phyloP scores from a whole-genome alignment of 371 early-diverging fungal species.

The Rhizomucor pusillus region DNA sequence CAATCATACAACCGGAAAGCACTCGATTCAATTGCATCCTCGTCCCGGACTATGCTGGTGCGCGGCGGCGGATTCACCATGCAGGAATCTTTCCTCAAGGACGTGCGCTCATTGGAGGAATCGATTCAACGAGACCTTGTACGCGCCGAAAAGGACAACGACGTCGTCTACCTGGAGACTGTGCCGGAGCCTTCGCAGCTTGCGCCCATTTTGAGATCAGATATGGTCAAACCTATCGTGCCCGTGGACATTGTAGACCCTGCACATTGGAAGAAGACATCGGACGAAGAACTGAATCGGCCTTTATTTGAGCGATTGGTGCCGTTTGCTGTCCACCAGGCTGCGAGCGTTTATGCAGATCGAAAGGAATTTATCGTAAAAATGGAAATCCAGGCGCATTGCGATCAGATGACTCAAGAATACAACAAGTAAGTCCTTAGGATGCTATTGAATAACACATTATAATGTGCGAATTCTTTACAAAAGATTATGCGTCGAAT shows the following conservation, averaged over 20 bases:
- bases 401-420: constrained; percentile 61
- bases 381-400: constrained; percentile 56
- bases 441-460: too few species aligned
- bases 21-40: constrained; percentile 16
- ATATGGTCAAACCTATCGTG: constrained; percentile 68
- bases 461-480: neutral
- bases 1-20: constrained; percentile 26
- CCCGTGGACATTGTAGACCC: constrained; percentile 32
- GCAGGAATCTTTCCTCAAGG: constrained; percentile 14
- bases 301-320: constrained; percentile 84
- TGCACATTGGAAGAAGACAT: constrained; percentile 22
- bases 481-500: constrained; percentile 18
- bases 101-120: constrained; percentile 39
- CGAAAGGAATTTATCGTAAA: constrained; percentile 71
- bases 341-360: constrained; percentile 76
- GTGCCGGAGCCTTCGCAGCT: constrained; percentile 67
- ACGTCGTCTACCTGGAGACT: constrained; percentile 79
- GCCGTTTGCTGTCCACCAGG: constrained; percentile 89
- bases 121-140: constrained; percentile 56
- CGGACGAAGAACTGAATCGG: constrained; percentile 52
- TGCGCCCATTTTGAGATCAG: constrained; percentile 60
- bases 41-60: neutral
- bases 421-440: constrained; percentile 50
- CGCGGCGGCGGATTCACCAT: constrained; percentile 1
- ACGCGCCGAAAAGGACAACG: constrained; percentile 86